Evolutionary conservation across 495 filamentous ascomycete species (phyloP), one percentile per base, ranked within the genome.

Genomic region (Hypoxylon rickii): DNA sequence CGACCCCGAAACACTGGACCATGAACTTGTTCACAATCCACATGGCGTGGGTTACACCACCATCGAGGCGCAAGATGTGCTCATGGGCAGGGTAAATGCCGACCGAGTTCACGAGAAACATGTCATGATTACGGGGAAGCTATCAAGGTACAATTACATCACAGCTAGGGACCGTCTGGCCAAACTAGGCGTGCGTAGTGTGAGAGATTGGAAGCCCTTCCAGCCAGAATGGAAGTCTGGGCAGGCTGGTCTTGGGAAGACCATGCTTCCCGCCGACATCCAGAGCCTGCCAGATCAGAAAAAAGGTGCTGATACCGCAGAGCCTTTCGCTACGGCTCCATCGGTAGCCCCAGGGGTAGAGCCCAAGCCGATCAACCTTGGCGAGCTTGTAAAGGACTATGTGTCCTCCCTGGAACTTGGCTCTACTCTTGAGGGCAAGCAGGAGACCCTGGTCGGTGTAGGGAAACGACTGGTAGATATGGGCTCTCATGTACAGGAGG

Each of bases 91-190:
- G 18, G 18, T 67, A 7, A 47, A 63, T 12, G 38, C 47, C 8
- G 50, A 33, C 10, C 36, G 26, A 2, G 44, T 67, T 21, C 42
- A 36, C 13, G 52, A 39, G 22, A 70, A 65, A 11, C 64, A 70
- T 53, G 67, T 64, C 42, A 70, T 70, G 67, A 44, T 70, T 7
- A 39, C 57, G 3, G 67, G 67, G 16, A 58, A 49, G 21, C 45
- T 70, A 15, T 58, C 58, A 31, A 56, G 32, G 21, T 43, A 31
- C 24, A 62, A 63, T 32, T 70, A 67, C 22, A 50, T 53, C 52
- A 61, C 64, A 18, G 58, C 64, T 18, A 63, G 61, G 29, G 61
- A 70, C 11, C 59, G 44, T 31, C 55, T 70, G 21, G 33, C 63
- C 26, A 58, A 65, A 17, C 24, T 67, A 33, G 54, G 58, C n/a